Conservation (phyloP, 108 stramenopile genomes). For the Cyclotella kingstonii region DNA sequence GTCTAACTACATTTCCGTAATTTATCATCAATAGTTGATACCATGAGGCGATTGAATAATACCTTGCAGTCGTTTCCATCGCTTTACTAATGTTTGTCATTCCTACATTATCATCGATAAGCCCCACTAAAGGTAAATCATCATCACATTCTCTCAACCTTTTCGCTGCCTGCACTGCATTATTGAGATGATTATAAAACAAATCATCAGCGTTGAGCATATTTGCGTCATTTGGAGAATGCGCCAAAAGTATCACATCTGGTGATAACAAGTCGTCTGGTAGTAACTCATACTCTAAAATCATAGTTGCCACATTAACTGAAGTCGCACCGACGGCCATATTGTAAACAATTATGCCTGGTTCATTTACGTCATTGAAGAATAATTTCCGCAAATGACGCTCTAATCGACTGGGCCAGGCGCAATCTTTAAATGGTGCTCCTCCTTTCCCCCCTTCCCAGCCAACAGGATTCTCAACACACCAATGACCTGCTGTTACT, state of each 20-base stretch:
- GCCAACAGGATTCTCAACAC: slow-evolving; percentile 7
- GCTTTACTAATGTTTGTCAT: slow-evolving; percentile 5
- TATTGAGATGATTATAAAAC: slow-evolving; percentile 24
- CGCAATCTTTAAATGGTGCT: slow-evolving; percentile 11
- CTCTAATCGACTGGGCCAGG: slow-evolving; percentile 15
- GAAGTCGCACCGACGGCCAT: slow-evolving; percentile 5
- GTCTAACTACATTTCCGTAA: slow-evolving; percentile 9
- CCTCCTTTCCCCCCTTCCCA: slow-evolving; percentile 13
- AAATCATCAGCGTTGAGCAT: not conserved
- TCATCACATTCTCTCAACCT: slow-evolving; percentile 4
- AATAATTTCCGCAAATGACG: slow-evolving; percentile 9
- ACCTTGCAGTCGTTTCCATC: slow-evolving; percentile 12
- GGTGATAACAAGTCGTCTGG: slow-evolving; percentile 9
- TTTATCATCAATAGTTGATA: slow-evolving; percentile 4
- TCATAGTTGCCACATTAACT: slow-evolving; percentile 10
- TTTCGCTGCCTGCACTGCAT: slow-evolving; percentile 54
- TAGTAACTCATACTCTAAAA: slow-evolving; percentile 5
- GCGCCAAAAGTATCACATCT: slow-evolving; percentile 6
- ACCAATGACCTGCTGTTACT: slow-evolving; percentile 18
- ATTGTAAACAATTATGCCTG: slow-evolving; percentile 6
- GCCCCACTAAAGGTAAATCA: slow-evolving; percentile 11
- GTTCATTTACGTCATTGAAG: slow-evolving; percentile 3
- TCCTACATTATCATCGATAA: slow-evolving; percentile 13
- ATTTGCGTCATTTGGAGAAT: slow-evolving; percentile 14
- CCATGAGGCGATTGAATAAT: slow-evolving; percentile 11